These are phyloP conservation scores for Venturiaceae sp. DNA, from an alignment of 2,329 filamentous ascomycete species.

Conservation along the genomic window DNA sequence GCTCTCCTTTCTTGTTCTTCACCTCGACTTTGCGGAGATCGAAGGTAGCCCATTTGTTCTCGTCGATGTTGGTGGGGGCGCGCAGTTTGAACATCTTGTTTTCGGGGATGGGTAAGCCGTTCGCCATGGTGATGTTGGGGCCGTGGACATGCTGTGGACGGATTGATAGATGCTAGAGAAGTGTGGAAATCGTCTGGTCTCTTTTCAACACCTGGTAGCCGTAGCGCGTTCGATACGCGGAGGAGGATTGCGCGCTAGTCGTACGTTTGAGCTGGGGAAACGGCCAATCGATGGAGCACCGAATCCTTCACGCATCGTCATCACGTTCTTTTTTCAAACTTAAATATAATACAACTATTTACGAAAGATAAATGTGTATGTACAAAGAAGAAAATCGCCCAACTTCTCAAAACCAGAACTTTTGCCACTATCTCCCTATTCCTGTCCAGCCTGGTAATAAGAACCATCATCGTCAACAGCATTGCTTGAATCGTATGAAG, in stretches of 20 bases:
- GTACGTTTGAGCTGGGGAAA: too few relatives aligned
- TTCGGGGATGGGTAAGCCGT: slow-evolving; percentile 14
- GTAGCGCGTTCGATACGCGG: neutral
- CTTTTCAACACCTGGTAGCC: neutral
- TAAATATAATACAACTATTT: neutral
- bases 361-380: neutral
- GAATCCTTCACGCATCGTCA: too few relatives aligned
- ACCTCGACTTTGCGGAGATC: slow-evolving; percentile 51
- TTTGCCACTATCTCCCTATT: neutral
- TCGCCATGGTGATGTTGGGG: neutral
- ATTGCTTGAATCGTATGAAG: neutral
- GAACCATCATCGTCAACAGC: too few relatives aligned
- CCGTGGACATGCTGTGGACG: neutral
- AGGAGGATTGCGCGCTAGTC: too few relatives aligned
- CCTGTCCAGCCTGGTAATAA: neutral
- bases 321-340: too few relatives aligned
- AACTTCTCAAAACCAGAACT: neutral
- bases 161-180: neutral
- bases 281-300: neutral
- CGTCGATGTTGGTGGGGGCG: slow-evolving; percentile 26
- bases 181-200: neutral
- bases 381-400: neutral
- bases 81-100: slow-evolving; percentile 29
- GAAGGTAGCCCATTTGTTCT: slow-evolving; percentile 52
- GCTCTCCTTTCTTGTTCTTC: slow-evolving; percentile 38